Base-by-base conservation (phyloP, 805 yeast species). In the Middelhovenomyces tepae region DNA sequence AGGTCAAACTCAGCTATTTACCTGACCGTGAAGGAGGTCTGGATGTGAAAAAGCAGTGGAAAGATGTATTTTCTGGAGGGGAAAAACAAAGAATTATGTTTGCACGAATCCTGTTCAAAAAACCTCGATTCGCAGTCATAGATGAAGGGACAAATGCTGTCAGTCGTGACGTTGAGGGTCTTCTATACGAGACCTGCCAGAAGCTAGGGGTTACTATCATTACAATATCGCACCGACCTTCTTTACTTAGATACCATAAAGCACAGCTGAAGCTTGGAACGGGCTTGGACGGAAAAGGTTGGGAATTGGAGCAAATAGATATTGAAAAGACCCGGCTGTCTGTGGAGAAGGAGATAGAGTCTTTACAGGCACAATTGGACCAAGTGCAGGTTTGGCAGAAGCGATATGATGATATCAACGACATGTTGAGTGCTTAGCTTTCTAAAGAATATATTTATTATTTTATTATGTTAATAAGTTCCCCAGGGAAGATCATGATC, bases 81-180 rank as follows among this genome's bases (percentile, higher is more conserved):
- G 96, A 86, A 55, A 78, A 84, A 58, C 96, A 86, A 62, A 73
- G 94, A 51, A 70, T 86, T 54, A 75, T 84, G 55, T 81, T 86
- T 62, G 95, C 96, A 0, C 68, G 95, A 46, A 71, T 86, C 2
- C 60, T 86, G 45, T 84, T 78, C 60, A 83, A 80, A 52, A 71
- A 71, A 34, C 94, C 94, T 30, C 69, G 71, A 52, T 83, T 83
- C 55, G 85, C 86, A 3, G 73, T 86, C 2, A 67, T 86, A 40
- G 96, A 86, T 57, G 96, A 86, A 58, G 82, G 93, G n/a, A 86
- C 96, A 3, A 83, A 85, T 52, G 95, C 96, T 1, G 86, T 86
- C 8, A 74, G 85, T 33, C 78, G 78, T 28, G 96, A 86, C 56
- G 83, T 81, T 56, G 96, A 86, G 55, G 95, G 87, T 43, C 73